Conservation (phyloP, 2,329 filamentous ascomycete genomes). For the Penicillium sp. region DNA sequence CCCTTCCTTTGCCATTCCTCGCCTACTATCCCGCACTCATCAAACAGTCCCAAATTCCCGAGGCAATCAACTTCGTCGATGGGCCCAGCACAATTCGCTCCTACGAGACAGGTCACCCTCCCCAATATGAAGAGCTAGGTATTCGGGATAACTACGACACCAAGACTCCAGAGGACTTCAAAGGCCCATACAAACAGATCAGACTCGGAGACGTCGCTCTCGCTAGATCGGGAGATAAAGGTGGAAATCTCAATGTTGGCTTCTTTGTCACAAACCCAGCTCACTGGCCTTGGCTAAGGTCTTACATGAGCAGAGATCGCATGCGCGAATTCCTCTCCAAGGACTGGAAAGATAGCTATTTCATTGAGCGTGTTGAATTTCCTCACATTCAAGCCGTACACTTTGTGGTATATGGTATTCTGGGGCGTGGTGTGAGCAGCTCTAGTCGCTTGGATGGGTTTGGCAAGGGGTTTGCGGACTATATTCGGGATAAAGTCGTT, state of each 20-base stretch:
- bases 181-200: constrained; percentile 3
- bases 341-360: constrained; percentile 46
- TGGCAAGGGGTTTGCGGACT: constrained; percentile 52
- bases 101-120: constrained; percentile 18
- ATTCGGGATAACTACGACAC: constrained; percentile 21
- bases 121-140: constrained; percentile 8
- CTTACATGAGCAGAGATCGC: constrained; percentile 41
- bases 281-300: constrained; percentile 39
- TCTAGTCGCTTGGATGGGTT: constrained; percentile 50
- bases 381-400: constrained; percentile 46
- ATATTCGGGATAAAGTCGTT: not conserved
- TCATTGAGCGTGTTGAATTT: constrained; percentile 52
- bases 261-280: constrained; percentile 31
- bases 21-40: constrained; percentile 45
- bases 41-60: constrained; percentile 28
- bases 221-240: constrained; percentile 45
- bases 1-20: constrained; percentile 42
- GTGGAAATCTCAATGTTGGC: constrained; percentile 45
- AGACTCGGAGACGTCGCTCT: constrained; percentile 45
- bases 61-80: constrained; percentile 27
- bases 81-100: not conserved
- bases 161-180: constrained; percentile 22
- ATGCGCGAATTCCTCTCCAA: constrained; percentile 45
- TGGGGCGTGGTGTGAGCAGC: constrained; percentile 51
- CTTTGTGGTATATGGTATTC: constrained; percentile 51